These are phyloP conservation scores for Lasiosphaeris hirsuta DNA, from an alignment of 495 filamentous ascomycete genomes.

Conservation along the genomic window DNA sequence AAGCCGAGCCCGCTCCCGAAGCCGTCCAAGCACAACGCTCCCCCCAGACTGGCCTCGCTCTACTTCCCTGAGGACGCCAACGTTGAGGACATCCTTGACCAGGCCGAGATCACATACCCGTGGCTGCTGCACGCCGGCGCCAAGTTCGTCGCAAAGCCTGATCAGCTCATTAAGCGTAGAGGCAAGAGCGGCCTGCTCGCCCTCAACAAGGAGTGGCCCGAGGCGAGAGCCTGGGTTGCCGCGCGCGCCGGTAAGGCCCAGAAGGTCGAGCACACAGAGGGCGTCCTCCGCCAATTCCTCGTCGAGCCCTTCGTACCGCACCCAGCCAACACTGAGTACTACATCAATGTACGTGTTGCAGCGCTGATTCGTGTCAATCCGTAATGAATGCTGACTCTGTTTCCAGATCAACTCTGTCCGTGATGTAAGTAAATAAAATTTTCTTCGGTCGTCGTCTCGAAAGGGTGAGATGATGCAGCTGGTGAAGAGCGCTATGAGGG, in stretches of 20 bases:
- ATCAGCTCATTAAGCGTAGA: conserved; percentile 98
- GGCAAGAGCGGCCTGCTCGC: conserved; percentile 97
- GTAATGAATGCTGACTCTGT: conserved; percentile 45
- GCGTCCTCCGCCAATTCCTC: conserved; percentile 88
- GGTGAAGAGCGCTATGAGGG: neutral
- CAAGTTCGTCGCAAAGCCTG: conserved; percentile 98
- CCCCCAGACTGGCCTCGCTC: conserved; percentile 84
- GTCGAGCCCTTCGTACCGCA: conserved; percentile 99
- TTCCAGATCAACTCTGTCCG: conserved; percentile 36
- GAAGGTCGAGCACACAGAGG: conserved; percentile 87
- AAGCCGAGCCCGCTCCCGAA: conserved; percentile 92
- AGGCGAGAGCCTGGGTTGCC: conserved; percentile 89
- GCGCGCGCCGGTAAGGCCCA: conserved; percentile 85
- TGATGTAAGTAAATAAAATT: conserved; percentile 30
- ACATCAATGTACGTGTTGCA: conserved; percentile 67
- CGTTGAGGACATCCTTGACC: conserved; percentile 82
- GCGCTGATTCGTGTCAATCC: conserved; percentile 85
- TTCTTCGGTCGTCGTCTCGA: neutral
- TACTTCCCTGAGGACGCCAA: conserved; percentile 87
- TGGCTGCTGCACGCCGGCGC: conserved; percentile 80
- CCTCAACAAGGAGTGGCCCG: conserved; percentile 95
- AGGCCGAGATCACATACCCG: conserved; percentile 91
- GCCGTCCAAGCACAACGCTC: conserved; percentile 83
- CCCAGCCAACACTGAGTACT: conserved; percentile 89
- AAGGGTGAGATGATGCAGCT: neutral